Evolutionary conservation across 306 rosid genomes (phyloP).

Genomic region (Cucurbita pepo): DNA sequence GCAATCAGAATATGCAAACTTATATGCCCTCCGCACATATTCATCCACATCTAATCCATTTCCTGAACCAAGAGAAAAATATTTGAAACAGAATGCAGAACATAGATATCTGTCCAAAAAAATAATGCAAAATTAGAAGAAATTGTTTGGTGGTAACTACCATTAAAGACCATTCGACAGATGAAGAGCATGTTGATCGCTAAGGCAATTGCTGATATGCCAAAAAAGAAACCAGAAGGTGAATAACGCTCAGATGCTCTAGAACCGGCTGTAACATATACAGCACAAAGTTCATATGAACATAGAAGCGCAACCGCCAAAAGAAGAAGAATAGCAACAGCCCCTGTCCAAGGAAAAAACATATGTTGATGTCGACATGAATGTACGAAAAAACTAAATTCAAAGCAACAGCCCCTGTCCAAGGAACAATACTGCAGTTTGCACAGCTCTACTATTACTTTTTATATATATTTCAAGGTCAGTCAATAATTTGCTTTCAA

Average conservation of each 20-base stretch:
- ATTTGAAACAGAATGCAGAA: background rate
- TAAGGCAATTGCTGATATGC: constrained; percentile 97
- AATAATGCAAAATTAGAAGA: background rate
- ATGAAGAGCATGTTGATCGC: constrained; percentile 99
- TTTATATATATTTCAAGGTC: background rate
- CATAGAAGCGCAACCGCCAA: constrained; percentile 95
- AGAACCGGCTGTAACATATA: constrained; percentile 92
- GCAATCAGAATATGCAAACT: constrained; percentile 94
- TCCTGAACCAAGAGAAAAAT: constrained; percentile 29
- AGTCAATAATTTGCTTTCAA: background rate
- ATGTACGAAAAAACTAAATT: background rate
- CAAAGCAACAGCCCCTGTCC: constrained; percentile 76
- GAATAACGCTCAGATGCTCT: constrained; percentile 93
- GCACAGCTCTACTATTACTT: background rate
- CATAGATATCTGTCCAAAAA: background rate
- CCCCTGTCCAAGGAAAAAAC: constrained; percentile 42
- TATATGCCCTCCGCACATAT: constrained; percentile 92
- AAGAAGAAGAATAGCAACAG: constrained; percentile 90
- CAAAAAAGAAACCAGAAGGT: constrained; percentile 99
- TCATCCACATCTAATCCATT: constrained; percentile 97
- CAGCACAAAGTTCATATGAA: constrained; percentile 96
- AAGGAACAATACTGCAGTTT: constrained; percentile 2
- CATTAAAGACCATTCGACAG: constrained; percentile 95
- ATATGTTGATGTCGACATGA: background rate
- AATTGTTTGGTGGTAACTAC: constrained; percentile 23